These are phyloP conservation scores for Pyrenochaeta sp. DNA, from an alignment of 2,329 filamentous ascomycete species.

Conservation along the genomic window DNA sequence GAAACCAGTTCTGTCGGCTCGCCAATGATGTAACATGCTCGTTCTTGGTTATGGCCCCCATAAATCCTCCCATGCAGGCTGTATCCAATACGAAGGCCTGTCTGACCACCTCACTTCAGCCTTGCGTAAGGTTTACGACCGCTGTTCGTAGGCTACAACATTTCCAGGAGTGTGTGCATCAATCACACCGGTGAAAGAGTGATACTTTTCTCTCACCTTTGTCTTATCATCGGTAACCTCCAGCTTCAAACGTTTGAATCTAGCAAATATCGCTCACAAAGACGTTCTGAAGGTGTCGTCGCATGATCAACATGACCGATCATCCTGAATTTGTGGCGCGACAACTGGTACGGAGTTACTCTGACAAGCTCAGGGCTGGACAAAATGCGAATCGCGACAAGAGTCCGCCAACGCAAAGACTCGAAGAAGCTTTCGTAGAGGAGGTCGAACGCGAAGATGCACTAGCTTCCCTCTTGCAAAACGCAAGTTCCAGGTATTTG, in stretches of 20 bases:
- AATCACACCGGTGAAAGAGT: neutral
- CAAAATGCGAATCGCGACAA: neutral
- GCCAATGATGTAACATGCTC: no score
- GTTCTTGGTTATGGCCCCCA: no score
- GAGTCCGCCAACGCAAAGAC: neutral
- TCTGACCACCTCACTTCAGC: neutral
- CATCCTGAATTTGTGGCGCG: neutral
- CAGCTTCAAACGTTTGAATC: no score
- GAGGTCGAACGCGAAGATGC: neutral
- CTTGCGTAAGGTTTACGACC: neutral
- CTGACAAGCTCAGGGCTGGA: neutral
- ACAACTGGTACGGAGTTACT: neutral
- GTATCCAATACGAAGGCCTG: neutral
- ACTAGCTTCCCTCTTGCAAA: neutral
- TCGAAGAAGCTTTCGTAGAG: neutral
- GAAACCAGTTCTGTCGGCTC: no score
- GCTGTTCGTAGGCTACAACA: neutral
- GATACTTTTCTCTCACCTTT: neutral
- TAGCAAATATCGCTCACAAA: neutral
- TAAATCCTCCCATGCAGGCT: no score
- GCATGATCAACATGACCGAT: neutral
- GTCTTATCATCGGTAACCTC: no score
- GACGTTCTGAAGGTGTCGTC: neutral
- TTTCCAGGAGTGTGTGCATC: no score
- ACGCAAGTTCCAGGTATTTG: neutral